Evolutionary conservation across 2,329 filamentous ascomycete species (phyloP).

Genomic region (Fusarium succisae): DNA sequence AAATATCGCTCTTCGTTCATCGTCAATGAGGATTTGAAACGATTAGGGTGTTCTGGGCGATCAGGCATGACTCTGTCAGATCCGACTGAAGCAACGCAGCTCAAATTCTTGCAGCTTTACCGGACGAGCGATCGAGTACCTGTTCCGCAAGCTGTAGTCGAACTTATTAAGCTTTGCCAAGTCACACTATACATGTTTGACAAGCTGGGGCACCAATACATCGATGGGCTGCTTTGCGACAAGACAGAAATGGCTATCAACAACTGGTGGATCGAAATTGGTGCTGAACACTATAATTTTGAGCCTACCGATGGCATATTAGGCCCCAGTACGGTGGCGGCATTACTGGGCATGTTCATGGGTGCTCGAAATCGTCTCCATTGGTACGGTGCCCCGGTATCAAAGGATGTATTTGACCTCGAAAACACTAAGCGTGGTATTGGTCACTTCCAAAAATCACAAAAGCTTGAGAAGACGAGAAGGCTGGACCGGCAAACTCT

Average conservation of each 20-base stretch:
- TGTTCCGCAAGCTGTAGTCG: constrained; percentile 80
- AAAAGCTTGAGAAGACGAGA: constrained; percentile 81
- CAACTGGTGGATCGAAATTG: constrained; percentile 97
- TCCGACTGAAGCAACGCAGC: constrained; percentile 82
- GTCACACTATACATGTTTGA: constrained; percentile 88
- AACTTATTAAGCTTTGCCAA: constrained; percentile 92
- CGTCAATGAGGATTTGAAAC: constrained; percentile 93
- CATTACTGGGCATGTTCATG: constrained; percentile 85
- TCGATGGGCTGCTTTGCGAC: constrained; percentile 92
- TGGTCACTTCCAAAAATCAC: constrained; percentile 86
- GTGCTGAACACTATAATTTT: constrained; percentile 88
- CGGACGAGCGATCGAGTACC: constrained; percentile 84
- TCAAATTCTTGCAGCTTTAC: constrained; percentile 93
- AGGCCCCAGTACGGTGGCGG: constrained; percentile 90
- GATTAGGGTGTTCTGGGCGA: constrained; percentile 89
- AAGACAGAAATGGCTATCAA: constrained; percentile 88
- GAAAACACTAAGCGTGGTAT: constrained; percentile 84
- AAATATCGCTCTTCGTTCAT: constrained; percentile 86
- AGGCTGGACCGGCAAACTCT: constrained; percentile 86
- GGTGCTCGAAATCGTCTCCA: constrained; percentile 90
- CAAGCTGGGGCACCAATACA: constrained; percentile 86
- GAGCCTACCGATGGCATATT: constrained; percentile 94
- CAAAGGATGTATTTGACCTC: constrained; percentile 92
- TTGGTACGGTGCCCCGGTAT: constrained; percentile 82
- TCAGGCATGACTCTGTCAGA: constrained; percentile 83